phyloP scores from a whole-genome alignment of 1,284 basidiomycete species.

The Pseudozyma pruni region DNA sequence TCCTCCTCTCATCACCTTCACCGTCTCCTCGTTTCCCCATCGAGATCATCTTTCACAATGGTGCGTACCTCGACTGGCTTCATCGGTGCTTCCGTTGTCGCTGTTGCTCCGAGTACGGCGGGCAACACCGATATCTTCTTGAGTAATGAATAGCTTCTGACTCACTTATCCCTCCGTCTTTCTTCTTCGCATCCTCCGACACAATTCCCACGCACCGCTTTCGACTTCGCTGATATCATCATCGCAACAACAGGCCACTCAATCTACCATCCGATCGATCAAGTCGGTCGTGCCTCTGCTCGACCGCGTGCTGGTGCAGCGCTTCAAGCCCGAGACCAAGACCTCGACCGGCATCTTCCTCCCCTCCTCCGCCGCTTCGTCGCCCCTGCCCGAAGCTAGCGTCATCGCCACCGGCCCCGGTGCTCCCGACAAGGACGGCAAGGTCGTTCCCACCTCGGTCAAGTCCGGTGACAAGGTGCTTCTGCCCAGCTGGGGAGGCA shows the following conservation, averaged over 20 bases:
- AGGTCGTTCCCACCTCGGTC: constrained; percentile 80
- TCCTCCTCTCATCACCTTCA: neutral
- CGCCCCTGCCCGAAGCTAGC: constrained; percentile 91
- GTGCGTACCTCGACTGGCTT: constrained; percentile 6
- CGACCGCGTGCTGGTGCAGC: constrained; percentile 95
- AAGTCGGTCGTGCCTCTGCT: constrained; percentile 88
- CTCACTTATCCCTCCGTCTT: neutral
- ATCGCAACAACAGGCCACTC: constrained; percentile 22
- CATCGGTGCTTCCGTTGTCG: neutral
- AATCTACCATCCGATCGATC: constrained; percentile 75
- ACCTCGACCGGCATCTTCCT: constrained; percentile 82
- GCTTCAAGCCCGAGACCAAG: constrained; percentile 82
- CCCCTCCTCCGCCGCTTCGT: constrained; percentile 83
- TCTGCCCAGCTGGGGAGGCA: constrained; percentile 94
- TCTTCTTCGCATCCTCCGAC: constrained; percentile 3
- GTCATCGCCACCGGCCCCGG: constrained; percentile 96
- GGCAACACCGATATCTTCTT: neutral
- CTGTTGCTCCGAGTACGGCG: neutral
- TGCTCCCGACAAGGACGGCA: constrained; percentile 84
- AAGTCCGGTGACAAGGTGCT: constrained; percentile 91
- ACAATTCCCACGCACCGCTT: constrained; percentile 1
- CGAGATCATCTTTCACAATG: constrained; percentile 22
- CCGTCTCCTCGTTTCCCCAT: constrained; percentile 1
- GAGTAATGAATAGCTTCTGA: neutral
- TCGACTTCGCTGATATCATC: neutral